Evolutionary conservation across 805 yeast species (phyloP).

Genomic region (Candida yuanshanica): DNA sequence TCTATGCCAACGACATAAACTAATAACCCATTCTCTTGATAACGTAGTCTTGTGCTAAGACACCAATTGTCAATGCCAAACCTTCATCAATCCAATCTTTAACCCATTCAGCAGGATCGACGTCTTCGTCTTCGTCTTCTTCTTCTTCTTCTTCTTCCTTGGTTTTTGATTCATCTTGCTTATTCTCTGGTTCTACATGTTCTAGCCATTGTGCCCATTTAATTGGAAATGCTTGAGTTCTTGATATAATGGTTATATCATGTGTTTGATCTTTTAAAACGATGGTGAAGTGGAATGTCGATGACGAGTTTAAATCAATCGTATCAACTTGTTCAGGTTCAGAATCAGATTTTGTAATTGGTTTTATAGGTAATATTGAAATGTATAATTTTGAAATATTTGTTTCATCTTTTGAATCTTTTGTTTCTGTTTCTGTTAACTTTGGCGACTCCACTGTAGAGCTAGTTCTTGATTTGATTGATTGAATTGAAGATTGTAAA

Average conservation of each 20-base stretch:
- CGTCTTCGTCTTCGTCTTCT: constrained; percentile 38
- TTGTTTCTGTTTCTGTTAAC: constrained; percentile 6
- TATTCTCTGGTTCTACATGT: constrained; percentile 17
- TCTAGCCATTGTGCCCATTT: constrained; percentile 94
- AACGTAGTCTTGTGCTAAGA: constrained; percentile 85
- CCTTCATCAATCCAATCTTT: constrained; percentile 77
- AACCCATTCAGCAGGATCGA: constrained; percentile 82
- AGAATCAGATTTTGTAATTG: constrained; percentile 22
- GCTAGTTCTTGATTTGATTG: constrained; percentile 18
- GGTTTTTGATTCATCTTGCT: constrained; percentile 17
- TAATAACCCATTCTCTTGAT: constrained; percentile 68
- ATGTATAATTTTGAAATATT: constrained; percentile 58
- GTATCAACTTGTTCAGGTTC: constrained; percentile 22
- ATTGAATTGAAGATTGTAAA: constrained; percentile 64
- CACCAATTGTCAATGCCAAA: constrained; percentile 72
- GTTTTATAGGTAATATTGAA: constrained; percentile 56
- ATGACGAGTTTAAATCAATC: constrained; percentile 34
- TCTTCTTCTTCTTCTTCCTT: constrained; percentile 22
- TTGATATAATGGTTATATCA: constrained; percentile 62
- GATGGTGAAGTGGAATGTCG: constrained; percentile 69
- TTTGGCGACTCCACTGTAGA: constrained; percentile 12
- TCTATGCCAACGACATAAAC: not conserved
- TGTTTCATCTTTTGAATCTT: constrained; percentile 4
- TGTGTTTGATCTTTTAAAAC: constrained; percentile 76
- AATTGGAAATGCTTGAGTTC: constrained; percentile 85